Percentiles rank a stretch among this genome's conserved stretches.
These are phyloP conservation scores for Zymoseptoria pseudotritici DNA, from an alignment of 2,329 filamentous ascomycete genomes.

Conservation along the genomic window DNA sequence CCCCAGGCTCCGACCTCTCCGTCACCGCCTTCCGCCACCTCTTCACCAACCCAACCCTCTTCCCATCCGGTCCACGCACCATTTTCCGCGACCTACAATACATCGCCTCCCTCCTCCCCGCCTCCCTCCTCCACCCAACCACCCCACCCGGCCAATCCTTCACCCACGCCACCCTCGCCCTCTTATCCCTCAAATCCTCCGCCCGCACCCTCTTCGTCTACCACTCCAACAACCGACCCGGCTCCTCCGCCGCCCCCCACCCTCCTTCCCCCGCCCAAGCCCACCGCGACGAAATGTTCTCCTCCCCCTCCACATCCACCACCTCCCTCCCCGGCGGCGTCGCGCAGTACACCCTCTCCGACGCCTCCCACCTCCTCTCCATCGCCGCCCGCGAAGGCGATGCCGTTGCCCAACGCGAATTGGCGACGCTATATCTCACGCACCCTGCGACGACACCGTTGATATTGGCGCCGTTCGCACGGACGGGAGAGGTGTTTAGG, in stretches of 20 bases:
- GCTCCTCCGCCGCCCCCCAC: constrained; percentile 13
- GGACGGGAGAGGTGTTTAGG: constrained; percentile 84
- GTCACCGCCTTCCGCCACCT: constrained; percentile 25
- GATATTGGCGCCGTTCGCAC: constrained; percentile 74
- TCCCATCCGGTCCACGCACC: constrained; percentile 32
- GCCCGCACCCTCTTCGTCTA: constrained; percentile 75
- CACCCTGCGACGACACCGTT: constrained; percentile 77
- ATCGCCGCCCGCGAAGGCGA: constrained; percentile 92
- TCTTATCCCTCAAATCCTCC: constrained; percentile 80
- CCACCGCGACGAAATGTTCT: constrained; percentile 27
- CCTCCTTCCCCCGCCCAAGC: constrained; percentile 25
- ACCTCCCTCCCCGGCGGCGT: constrained; percentile 30
- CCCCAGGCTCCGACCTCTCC: constrained; percentile 1
- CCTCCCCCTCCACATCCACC: constrained; percentile 18
- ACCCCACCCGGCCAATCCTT: constrained; percentile 65
- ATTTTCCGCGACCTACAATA: constrained; percentile 45
- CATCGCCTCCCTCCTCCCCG: constrained; percentile 55
- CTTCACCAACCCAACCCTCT: constrained; percentile 38
- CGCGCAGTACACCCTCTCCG: constrained; percentile 62
- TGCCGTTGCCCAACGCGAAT: constrained; percentile 79
- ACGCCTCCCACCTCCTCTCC: constrained; percentile 82
- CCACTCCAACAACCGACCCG: constrained; percentile 57
- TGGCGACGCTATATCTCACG: constrained; percentile 87
- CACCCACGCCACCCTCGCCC: constrained; percentile 81
- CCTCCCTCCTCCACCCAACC: constrained; percentile 50